These are phyloP conservation scores for Sporisorium exsertum DNA, from an alignment of 1,284 basidiomycete species.

Conservation along the genomic window DNA sequence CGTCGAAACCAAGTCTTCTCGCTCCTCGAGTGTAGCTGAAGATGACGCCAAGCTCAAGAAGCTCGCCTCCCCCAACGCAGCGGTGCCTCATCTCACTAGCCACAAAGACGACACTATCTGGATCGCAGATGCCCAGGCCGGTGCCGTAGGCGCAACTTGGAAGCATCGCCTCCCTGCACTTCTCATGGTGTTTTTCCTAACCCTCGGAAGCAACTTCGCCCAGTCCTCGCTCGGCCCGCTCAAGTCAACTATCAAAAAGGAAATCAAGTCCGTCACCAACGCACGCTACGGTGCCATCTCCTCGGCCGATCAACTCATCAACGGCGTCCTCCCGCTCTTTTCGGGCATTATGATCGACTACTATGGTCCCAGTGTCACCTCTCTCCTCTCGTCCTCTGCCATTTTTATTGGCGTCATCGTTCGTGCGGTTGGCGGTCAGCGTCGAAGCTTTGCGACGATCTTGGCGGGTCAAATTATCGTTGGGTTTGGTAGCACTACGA, in stretches of 20 bases:
- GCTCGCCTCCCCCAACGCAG: background rate
- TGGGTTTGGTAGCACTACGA: slow-evolving; percentile 63
- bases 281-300: slow-evolving; percentile 74
- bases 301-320: slow-evolving; percentile 70
- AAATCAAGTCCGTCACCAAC: slow-evolving; percentile 71
- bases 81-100: slow-evolving; percentile 9
- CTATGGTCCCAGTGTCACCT: slow-evolving; percentile 63
- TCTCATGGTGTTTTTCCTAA: slow-evolving; percentile 37
- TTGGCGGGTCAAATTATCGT: slow-evolving; percentile 63
- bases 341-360: slow-evolving; percentile 71
- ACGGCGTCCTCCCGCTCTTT: slow-evolving; percentile 71
- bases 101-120: background rate
- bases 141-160: slow-evolving; percentile 36
- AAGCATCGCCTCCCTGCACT: slow-evolving; percentile 36
- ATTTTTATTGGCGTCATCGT: slow-evolving; percentile 68
- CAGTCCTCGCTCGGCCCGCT: slow-evolving; percentile 66
- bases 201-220: slow-evolving; percentile 48
- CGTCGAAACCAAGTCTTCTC: slow-evolving; percentile 3
- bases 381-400: slow-evolving; percentile 62
- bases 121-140: slow-evolving; percentile 18
- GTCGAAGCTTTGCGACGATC: slow-evolving; percentile 42
- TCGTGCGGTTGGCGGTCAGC: slow-evolving; percentile 54
- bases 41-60: slow-evolving; percentile 1
- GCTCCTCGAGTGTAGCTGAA: slow-evolving; percentile 3
- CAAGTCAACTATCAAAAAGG: slow-evolving; percentile 68